A percentile compares a stretch with the other conserved stretches of the same genome.
These are phyloP conservation scores for Debaryomycetaceae sp. DNA, from an alignment of 1,139 yeast genomes.

Conservation along the genomic window DNA sequence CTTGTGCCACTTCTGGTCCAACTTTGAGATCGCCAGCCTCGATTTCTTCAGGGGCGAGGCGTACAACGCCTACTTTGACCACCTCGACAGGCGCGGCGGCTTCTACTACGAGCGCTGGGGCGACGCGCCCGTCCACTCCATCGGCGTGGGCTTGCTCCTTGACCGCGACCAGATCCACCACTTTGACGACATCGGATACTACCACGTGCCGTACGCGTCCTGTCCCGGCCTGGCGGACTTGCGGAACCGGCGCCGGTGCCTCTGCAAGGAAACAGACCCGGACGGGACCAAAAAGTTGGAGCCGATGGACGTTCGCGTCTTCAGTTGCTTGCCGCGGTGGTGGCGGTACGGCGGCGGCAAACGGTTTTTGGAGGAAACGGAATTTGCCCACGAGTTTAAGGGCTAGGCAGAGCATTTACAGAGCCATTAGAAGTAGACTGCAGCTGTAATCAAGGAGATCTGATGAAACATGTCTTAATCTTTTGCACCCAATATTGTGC, in stretches of 20 bases:
- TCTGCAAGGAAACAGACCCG: conserved; percentile 41
- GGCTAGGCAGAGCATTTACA: too few species aligned
- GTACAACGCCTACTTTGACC: conserved; percentile 59
- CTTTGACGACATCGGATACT: conserved; percentile 86
- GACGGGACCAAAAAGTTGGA: conserved; percentile 25
- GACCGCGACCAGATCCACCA: conserved; percentile 67
- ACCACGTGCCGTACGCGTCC: conserved; percentile 70
- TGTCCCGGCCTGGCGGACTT: conserved; percentile 58
- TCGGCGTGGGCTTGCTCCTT: conserved; percentile 58
- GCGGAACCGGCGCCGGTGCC: conserved; percentile 52
- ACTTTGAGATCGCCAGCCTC: conserved; percentile 78
- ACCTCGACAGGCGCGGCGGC: conserved; percentile 66
- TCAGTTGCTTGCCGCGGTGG: conserved; percentile 78
- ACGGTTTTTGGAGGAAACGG: conserved; percentile 29
- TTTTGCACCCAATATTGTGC: conserved; percentile 1
- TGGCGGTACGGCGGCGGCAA: conserved; percentile 66
- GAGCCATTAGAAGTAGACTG: too few species aligned
- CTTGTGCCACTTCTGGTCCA: conserved; percentile 92
- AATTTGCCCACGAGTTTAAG: conserved; percentile 6
- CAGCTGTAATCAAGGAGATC: not conserved
- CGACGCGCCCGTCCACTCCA: conserved; percentile 92
- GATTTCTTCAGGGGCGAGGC: conserved; percentile 68
- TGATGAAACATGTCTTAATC: conserved; percentile 2
- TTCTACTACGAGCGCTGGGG: conserved; percentile 96
- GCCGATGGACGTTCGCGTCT: conserved; percentile 46